Evolutionary conservation across 2,329 filamentous ascomycete genomes (phyloP).

Genomic region (Ambrosiella xylebori): DNA sequence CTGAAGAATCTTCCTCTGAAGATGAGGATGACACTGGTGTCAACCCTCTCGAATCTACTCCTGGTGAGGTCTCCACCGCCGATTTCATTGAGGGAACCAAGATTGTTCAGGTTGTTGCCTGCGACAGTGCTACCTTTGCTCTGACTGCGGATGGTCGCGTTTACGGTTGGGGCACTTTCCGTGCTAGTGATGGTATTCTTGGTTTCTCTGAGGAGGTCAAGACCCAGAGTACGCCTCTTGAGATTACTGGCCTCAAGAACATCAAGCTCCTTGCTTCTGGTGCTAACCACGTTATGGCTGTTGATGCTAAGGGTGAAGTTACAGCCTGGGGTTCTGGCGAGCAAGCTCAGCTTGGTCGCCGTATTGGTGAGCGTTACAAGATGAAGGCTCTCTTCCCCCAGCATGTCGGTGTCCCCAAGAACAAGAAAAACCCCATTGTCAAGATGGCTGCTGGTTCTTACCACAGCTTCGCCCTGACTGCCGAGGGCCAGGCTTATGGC

Average conservation of each 20-base stretch:
- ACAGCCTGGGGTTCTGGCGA: slow-evolving; percentile 58
- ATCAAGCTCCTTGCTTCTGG: slow-evolving; percentile 48
- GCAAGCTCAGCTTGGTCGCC: slow-evolving; percentile 45
- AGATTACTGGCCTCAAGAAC: slow-evolving; percentile 47
- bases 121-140: slow-evolving; percentile 59
- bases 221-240: slow-evolving; percentile 31
- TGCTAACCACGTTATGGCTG: slow-evolving; percentile 53
- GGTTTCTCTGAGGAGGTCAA: slow-evolving; percentile 40
- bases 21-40: slow-evolving; percentile 47
- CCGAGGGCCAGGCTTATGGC: slow-evolving; percentile 52
- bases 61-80: slow-evolving; percentile 39
- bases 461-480: slow-evolving; percentile 66
- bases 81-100: slow-evolving; percentile 43
- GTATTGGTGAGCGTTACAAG: slow-evolving; percentile 44
- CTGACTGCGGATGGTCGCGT: slow-evolving; percentile 59
- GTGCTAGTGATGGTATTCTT: slow-evolving; percentile 45
- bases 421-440: slow-evolving; percentile 28
- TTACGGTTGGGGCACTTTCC: slow-evolving; percentile 74
- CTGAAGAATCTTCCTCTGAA: slow-evolving; percentile 33
- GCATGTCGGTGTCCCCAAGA: slow-evolving; percentile 37
- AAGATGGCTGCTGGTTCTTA: slow-evolving; percentile 50
- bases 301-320: slow-evolving; percentile 47
- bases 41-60: slow-evolving; percentile 57
- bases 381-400: slow-evolving; percentile 44
- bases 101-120: slow-evolving; percentile 48